Base-by-base conservation (phyloP, 139 green algal species). In the Chlorella sp. region DNA sequence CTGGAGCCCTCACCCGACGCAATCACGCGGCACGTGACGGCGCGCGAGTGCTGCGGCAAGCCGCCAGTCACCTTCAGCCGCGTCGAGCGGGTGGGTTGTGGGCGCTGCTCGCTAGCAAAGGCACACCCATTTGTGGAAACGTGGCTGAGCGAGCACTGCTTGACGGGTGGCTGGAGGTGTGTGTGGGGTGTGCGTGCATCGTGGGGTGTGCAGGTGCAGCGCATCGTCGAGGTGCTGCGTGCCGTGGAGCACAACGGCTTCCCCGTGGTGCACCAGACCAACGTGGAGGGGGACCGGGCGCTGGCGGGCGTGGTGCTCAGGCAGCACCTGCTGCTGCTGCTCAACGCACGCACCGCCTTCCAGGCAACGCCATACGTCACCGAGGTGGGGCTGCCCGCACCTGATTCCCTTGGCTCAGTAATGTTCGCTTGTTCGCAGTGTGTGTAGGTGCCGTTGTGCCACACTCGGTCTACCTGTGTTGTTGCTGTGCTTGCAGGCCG, bases 171-270 rank as follows among this genome's bases (percentile, higher is more conserved):
- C n/a, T n/a, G n/a, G n/a, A n/a, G n/a, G n/a, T n/a, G n/a, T n/a
- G n/a, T n/a, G n/a, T n/a, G n/a, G n/a, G n/a, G n/a, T n/a, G n/a
- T n/a, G n/a, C n/a, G n/a, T n/a, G n/a, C n/a, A n/a, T n/a, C n/a
- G n/a, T n/a, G n/a, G n/a, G n/a, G n/a, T n/a, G n/a, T 30, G 22
- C 55, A 64, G 55, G 55, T 64, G 17, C 22, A 30, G 20, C 55
- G 24, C 55, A 20, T 93, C 2, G 31, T 90, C 22, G 61, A 79
- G 31, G 70, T 82, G 23, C 76, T 93, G 31, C 69, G 62, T 1
- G 67, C 29, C 31, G 85, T 64, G 65, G 5, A 1, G 1, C 86
- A 92, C 85, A 91, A 90, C 51, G 87, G 84, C 73, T 93, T 92
- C 70, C 85, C 87, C 3, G 88, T 93, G 23, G 74, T 91, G 36